Conservation (phyloP, 1,284 basidiomycete genomes). For the Melanopsichium pennsylvanicum region DNA sequence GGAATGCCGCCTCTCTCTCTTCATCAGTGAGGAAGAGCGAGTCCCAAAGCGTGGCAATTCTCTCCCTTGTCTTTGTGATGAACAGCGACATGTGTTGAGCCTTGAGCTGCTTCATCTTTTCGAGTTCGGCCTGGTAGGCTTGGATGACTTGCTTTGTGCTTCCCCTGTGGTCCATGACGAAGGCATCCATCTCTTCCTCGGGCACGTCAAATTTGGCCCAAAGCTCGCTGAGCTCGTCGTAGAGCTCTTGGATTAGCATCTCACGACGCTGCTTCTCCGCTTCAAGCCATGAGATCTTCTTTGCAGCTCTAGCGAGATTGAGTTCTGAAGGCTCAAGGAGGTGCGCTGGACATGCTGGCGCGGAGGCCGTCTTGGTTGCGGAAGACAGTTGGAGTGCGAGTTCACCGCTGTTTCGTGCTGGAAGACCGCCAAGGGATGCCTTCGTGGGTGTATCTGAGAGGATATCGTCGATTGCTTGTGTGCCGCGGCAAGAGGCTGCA, state of each 20-base stretch:
- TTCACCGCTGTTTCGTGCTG: conserved; percentile 25
- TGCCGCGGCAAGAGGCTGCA: background rate
- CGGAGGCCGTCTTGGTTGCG: conserved; percentile 17
- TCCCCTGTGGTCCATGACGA: conserved; percentile 70
- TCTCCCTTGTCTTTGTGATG: conserved; percentile 80
- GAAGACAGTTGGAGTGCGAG: conserved; percentile 29
- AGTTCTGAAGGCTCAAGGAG: conserved; percentile 41
- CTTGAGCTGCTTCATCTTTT: conserved; percentile 87
- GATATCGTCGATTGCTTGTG: conserved; percentile 26
- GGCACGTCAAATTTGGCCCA: conserved; percentile 64
- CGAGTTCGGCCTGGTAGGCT: conserved; percentile 87
- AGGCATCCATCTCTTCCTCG: conserved; percentile 63
- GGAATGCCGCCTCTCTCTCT: conserved; percentile 72
- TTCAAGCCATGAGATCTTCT: conserved; percentile 46
- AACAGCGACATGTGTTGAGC: conserved; percentile 86
- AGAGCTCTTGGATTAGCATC: conserved; percentile 58
- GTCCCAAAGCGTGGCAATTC: conserved; percentile 84
- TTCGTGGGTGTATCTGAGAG: conserved; percentile 42
- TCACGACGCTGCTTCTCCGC: conserved; percentile 57
- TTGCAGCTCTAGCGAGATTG: conserved; percentile 32
- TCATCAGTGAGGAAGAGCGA: conserved; percentile 84
- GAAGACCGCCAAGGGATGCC: conserved; percentile 32
- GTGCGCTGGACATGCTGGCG: conserved; percentile 25
- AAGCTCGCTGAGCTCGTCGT: conserved; percentile 63
- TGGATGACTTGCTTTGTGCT: conserved; percentile 77